phyloP scores from a whole-genome alignment of 192 early-diverging fungal genomes.

The Dissophora ornata region DNA sequence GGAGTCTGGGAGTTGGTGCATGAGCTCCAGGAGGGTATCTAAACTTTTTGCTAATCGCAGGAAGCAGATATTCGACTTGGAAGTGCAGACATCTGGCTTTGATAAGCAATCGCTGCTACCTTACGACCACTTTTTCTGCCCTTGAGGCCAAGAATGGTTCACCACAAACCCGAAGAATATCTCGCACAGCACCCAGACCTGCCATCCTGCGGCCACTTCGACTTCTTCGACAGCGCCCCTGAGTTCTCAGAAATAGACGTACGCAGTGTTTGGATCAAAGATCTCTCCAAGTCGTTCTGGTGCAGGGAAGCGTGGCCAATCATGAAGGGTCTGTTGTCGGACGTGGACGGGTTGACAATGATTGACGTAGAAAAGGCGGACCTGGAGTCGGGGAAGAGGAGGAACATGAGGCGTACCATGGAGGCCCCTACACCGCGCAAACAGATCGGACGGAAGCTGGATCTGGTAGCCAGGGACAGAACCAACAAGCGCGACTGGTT shows the following conservation, averaged over 20 bases:
- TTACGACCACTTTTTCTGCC: neutral
- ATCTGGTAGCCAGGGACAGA: slow-evolving; percentile 32
- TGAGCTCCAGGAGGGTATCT: slow-evolving; percentile 27
- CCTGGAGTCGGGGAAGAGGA: slow-evolving; percentile 30
- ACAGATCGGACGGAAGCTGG: slow-evolving; percentile 37
- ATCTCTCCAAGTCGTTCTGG: slow-evolving; percentile 47
- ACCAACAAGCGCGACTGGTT: slow-evolving; percentile 36
- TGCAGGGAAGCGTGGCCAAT: slow-evolving; percentile 29
- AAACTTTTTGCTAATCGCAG: slow-evolving; percentile 7
- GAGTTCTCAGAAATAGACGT: slow-evolving; percentile 19
- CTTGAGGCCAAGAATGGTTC: slow-evolving; percentile 14
- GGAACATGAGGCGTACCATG: slow-evolving; percentile 16
- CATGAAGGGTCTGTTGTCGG: slow-evolving; percentile 24
- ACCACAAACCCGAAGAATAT: slow-evolving; percentile 10
- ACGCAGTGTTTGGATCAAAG: slow-evolving; percentile 25
- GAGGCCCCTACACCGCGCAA: slow-evolving; percentile 20
- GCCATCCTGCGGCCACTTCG: slow-evolving; percentile 19
- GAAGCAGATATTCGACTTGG: slow-evolving; percentile 13
- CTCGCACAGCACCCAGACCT: slow-evolving; percentile 14
- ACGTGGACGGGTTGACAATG: slow-evolving; percentile 29
- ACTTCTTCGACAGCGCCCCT: slow-evolving; percentile 23
- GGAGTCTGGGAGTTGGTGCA: slow-evolving; percentile 32
- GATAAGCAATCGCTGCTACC: neutral
- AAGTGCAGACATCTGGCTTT: slow-evolving; percentile 7
- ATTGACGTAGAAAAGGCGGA: slow-evolving; percentile 44